phyloP scores from a whole-genome alignment of 83 land plant genomes.

The Larix sibirica region DNA sequence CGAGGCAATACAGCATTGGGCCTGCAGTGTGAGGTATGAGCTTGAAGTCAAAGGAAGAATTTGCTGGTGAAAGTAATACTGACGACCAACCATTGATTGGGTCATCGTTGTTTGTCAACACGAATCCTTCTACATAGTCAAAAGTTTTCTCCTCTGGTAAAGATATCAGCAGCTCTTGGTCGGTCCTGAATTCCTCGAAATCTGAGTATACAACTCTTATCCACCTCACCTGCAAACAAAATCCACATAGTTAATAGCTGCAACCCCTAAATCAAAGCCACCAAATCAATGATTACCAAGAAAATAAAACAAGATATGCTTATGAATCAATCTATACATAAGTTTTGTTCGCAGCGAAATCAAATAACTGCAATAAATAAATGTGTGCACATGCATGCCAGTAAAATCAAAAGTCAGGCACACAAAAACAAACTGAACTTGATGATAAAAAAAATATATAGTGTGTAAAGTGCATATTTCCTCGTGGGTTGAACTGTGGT shows the following conservation, averaged over 20 bases:
- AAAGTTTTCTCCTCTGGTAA: conserved; percentile 5
- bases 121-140: conserved; percentile 40
- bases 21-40: conserved; percentile 26
- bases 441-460: not conserved
- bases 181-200: conserved; percentile 29
- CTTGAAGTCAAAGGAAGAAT: conserved; percentile 12
- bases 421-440: not conserved
- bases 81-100: conserved; percentile 19
- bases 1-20: conserved; percentile 38
- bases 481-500: not conserved
- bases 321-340: not conserved
- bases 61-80: not conserved
- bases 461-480: not conserved
- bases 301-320: not conserved
- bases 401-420: not conserved
- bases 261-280: not conserved
- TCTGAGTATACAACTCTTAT: conserved; percentile 27
- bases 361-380: conserved; percentile 8
- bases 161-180: conserved; percentile 26
- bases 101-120: conserved; percentile 22
- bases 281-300: not conserved
- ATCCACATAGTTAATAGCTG: not conserved
- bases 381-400: conserved; percentile 3
- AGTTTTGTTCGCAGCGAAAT: not conserved
- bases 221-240: conserved; percentile 31